Base-by-base conservation (phyloP, 2,329 filamentous ascomycete genomes). In the Apiospora hydei region DNA sequence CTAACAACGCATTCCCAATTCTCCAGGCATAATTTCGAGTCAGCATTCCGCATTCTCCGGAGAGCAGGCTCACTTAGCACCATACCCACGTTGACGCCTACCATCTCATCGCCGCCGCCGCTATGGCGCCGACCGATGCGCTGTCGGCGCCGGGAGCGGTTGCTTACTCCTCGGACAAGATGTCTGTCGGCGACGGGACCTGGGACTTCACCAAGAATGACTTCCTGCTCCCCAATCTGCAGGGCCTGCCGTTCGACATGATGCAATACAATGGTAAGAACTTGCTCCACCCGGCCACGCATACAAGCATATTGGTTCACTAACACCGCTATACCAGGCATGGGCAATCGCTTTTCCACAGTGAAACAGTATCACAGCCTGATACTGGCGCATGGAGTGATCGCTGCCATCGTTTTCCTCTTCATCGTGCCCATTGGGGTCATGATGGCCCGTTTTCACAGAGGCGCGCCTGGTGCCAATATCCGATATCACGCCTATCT, bases 251-350 rank as follows among this genome's bases (percentile, higher is more conserved):
- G 80, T 94, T 94, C 80, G 92, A 92, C 69, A 95, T 93, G 7
- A 95, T 94, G 91, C 90, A 88, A 80, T 95, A 94, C 83, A 96
- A 96, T 88, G 94, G 93, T 94, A 84, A 76, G 85, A 21, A 41
- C 34, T 38, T 21, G 34, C 34, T 41, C 34, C 57, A 24, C 30
- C 18, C 10, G 41, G 8, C 7, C 71, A 16, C 30, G 53, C 66
- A 68, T 47, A 47, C 21, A 21, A 47, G 13, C 66, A 69, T 64
- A 70, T 24, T 47, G n/a, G 3, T 43, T 38, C 34, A 72, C 76
- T 74, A 77, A 67, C 18, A 61, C 69, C n/a, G 53, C 26, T 46
- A 78, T 70, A 21, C 53, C 75, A 94, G 92, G 93, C 81, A 95
- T 96, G 93, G 93, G 90, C 72, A 95, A 95, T 80, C 91, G 93